Conservation (phyloP, 768 basidiomycete species). For the Roridomyces roridus region DNA sequence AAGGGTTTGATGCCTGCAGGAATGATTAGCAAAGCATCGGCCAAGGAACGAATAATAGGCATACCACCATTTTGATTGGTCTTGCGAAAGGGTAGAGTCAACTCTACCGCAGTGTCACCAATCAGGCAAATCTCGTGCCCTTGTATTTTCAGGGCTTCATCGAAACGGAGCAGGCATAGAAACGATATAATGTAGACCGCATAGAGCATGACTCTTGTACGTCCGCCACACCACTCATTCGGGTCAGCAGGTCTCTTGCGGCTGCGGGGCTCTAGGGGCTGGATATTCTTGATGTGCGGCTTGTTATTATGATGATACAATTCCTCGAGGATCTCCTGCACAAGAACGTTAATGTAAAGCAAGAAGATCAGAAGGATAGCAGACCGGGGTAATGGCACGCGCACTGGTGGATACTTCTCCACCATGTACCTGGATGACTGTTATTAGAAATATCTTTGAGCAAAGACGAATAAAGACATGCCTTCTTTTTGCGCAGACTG, state of each 20-base stretch:
- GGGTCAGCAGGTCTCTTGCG: background rate
- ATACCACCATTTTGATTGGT: constrained; percentile 34
- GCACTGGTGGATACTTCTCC: constrained; percentile 26
- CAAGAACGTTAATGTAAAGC: background rate
- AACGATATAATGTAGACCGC: constrained; percentile 39
- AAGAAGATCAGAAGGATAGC: background rate
- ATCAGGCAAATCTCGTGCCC: constrained; percentile 30
- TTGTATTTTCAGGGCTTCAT: constrained; percentile 40
- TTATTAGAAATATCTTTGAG: background rate
- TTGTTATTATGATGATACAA: constrained; percentile 13
- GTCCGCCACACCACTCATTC: constrained; percentile 36
- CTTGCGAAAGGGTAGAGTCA: constrained; percentile 31
- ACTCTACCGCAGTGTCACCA: constrained; percentile 15
- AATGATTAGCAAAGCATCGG: background rate
- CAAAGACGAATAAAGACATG: background rate
- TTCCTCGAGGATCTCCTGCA: background rate
- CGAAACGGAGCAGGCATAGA: constrained; percentile 36
- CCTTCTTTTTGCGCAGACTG: constrained; percentile 4
- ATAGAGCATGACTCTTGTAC: constrained; percentile 29
- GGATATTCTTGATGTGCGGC: constrained; percentile 6
- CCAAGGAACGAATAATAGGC: background rate
- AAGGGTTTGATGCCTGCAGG: constrained; percentile 36
- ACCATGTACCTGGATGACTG: constrained; percentile 8
- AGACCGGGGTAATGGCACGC: constrained; percentile 22
- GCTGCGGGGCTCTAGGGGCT: background rate